Evolutionary conservation across 768 basidiomycete species (phyloP), one percentile per base, ranked within the genome.

Genomic region (Kwoniella newhampshirensis): DNA sequence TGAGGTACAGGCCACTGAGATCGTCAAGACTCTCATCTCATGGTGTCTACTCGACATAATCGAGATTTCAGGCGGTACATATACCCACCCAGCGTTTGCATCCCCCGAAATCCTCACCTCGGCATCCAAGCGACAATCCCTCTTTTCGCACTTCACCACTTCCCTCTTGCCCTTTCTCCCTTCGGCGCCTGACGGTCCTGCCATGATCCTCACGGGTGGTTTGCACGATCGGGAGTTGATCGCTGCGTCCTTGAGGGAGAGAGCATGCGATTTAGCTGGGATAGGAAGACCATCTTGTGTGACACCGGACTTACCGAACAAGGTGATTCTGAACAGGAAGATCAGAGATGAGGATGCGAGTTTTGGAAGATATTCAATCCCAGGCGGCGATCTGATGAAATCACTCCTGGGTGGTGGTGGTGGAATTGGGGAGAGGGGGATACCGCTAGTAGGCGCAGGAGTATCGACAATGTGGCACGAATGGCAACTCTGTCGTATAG

Each of bases 381-480:
- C 61, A 17, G 68, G 68, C 4, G 59, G 48, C 7, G 49, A 62
- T 6, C 44, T 47, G 20, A 53, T 62, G 44, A 55, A 59, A 30
- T 15, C 25, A 4, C 11, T 64, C 1, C 52, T 73, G 11, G 63
- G 63, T 17, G 63, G 63, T 8, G 63, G 60, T 17, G 7, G 35
- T 4, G 53, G n/a, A 17, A 12, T 23, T 12, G 18, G 27, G 36
- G 50, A 57, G 28, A 42, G 42, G 1, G 64, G 65, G 4, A 66
- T 70, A 6, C 63, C 65, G 17, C 48, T 73, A 20, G 59, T 70
- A 6, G 71, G 71, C 18, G 71, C 71, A 17, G 68, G 68, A 7
- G 52, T 73, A 1, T 66, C 68, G 4, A 73, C 71, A 1, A 51
- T 68, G 26, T 73, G 71, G 71, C 71, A 73, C 40, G 71, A 73